phyloP scores from a whole-genome alignment of 2,329 filamentous ascomycete genomes.

The Scedosporium apiospermum region DNA sequence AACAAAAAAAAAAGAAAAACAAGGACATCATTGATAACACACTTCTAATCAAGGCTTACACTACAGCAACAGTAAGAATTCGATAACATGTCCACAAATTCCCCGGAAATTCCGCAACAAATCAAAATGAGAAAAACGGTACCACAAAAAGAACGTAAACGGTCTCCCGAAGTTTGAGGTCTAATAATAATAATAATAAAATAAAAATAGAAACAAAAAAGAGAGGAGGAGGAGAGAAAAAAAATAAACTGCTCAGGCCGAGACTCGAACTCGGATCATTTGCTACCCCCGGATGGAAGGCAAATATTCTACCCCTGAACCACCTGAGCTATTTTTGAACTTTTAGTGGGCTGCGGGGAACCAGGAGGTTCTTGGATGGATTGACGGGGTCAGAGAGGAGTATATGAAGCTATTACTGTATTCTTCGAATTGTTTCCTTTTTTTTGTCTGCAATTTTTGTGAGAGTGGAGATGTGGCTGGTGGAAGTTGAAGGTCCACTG shows the following conservation, averaged over 20 bases:
- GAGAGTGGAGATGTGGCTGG: not conserved
- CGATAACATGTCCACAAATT: too few species aligned
- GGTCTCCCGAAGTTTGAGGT: too few species aligned
- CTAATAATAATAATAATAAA: too few species aligned
- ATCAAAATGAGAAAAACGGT: not conserved
- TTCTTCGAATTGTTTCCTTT: not conserved
- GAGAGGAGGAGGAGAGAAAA: not conserved
- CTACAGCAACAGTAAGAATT: too few species aligned
- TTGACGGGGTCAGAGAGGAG: not conserved
- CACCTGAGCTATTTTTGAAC: not conserved
- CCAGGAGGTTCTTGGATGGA: not conserved
- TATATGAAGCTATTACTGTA: not conserved
- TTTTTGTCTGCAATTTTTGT: not conserved
- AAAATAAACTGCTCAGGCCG: not conserved
- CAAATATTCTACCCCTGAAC: constrained; percentile 5
- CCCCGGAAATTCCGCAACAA: too few species aligned
- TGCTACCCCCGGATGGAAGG: constrained; percentile 1
- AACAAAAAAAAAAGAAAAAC: not conserved
- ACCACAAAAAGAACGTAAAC: not conserved
- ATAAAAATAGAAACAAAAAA: too few species aligned
- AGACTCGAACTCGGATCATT: constrained; percentile 3
- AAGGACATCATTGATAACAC: not conserved
- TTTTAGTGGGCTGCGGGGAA: not conserved
- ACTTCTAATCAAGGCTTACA: too few species aligned
- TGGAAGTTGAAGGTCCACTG: not conserved